Base-by-base conservation (phyloP, 257 asterid genomes). In the Solanum lycopersicoides region DNA sequence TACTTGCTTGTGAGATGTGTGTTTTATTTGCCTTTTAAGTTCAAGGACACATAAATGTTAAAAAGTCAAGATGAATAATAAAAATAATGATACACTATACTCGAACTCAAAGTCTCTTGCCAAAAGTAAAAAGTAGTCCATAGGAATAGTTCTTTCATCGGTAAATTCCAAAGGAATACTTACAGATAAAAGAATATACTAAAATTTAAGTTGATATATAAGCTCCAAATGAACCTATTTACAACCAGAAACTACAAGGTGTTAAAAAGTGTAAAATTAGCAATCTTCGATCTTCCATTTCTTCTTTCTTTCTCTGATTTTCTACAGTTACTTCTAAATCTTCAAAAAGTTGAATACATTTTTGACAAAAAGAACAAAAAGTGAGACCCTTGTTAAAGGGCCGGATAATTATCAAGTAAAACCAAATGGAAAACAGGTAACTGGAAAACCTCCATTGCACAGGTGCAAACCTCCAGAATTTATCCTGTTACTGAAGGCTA, bases 381-480 rank as follows among this genome's bases (percentile, higher is more conserved):
- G 2, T 20, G 13, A 20, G 5, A 44, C 10, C 23, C 39, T 25
- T 42, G 21, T 14, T n/a, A 50, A 45, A 28, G 3, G 47, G 60
- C 23, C 69, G 21, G 21, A 20, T 16, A 18, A 28, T 6, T 47
- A 6, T 82, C 85, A 82, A 50, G 88, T 76, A 18, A 90, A 89
- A 74, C 93, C 89, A 80, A 93, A 94, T 74, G 93, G 91, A 83
- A 92, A 90, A 91, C 88, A 89, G 3, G 94, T 84, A 25, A 88
- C 68, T 18, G 94, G 92, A 65, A 82, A 3, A 72, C 90, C 87
- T 20, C 96, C 94, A 37, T 92, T 89, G 60, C 99, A 96, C 86
- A 96, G 79, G 45, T 89, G 93, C 86, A 96, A 88, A 72, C 94
- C 91, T 15, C 98, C 99, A 16, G 95, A 93, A 66, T 93, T 93